Evolutionary conservation across 495 filamentous ascomycete genomes (phyloP), one percentile per base, ranked within the genome.

Genomic region (Astrothelium subdiscretum): DNA sequence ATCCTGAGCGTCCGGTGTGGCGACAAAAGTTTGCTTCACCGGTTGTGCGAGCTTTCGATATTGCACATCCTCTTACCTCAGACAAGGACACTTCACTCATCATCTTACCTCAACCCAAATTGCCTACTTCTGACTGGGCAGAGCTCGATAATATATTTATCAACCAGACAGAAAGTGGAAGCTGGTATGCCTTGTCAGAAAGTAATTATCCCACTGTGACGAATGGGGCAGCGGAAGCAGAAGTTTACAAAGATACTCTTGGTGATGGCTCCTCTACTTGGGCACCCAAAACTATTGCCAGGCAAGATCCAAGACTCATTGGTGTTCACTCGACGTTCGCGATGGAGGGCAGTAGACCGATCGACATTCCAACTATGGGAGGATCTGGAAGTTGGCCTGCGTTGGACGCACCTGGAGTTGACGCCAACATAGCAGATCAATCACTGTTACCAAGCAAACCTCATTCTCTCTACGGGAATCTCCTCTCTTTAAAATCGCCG

Each of bases 101-200:
- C 26, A 79, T 94, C 15, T 82, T 98, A 4, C 91, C 92, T 8
- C 94, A 97, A 68, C 95, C 94, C 0, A 74, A 83, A 3, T 82
- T 87, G 59, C 90, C 90, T 0, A 75, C 81, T 8, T 78, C 82
- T 57, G 76, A 77, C 3, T 78, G 80, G 59, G 64, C 61, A 83
- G 86, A 59, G 80, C 79, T 81, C 43, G 75, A 80, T 60, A 85
- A 84, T 38, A 86, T 96, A 2, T 96, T 94, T 70, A 81, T 98
- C 57, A 95, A 96, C 69, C 86, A 85, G 61, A 97, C 90, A 8
- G 83, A 88, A 65, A 79, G 79, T 40, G 92, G 91, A 40, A 86
- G 89, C 62, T 97, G 92, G 90, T 98, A 92, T 73, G 94, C 92
- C 20, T 82, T 98, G 74, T 96, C 94, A 0, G 92, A 95, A 59